A percentile compares a stretch with the other conserved stretches of the same genome.
phyloP scores from a whole-genome alignment of 1,284 basidiomycete species.

The Puccinia hordei region DNA sequence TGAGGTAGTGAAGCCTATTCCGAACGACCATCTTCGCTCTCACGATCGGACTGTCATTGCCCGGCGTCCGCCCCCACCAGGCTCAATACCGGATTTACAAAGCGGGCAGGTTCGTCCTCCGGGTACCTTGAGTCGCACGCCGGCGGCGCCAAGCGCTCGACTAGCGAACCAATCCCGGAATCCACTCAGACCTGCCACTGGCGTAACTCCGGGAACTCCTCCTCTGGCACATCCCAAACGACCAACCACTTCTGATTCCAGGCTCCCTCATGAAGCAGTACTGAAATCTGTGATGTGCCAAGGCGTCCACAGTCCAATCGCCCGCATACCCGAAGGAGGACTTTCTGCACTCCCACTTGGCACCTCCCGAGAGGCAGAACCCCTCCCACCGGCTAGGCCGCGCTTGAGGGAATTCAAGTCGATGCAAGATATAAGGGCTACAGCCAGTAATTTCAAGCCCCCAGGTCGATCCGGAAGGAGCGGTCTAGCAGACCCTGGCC shows the following conservation, averaged over 20 bases:
- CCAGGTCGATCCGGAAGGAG: neutral
- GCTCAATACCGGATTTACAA: neutral
- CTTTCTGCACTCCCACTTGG: neutral
- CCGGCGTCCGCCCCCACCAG: conserved; percentile 4
- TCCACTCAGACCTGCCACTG: conserved; percentile 18
- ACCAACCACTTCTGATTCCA: conserved; percentile 10
- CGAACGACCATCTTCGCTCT: too few relatives aligned
- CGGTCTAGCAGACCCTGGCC: neutral
- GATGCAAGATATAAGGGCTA: conserved; percentile 40
- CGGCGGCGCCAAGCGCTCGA: neutral
- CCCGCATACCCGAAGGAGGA: neutral
- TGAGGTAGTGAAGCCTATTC: neutral
- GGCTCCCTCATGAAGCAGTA: conserved; percentile 1
- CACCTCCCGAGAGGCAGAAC: neutral
- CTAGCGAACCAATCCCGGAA: conserved; percentile 1
- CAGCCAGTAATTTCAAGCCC: neutral
- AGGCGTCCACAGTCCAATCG: neutral
- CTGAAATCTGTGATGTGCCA: neutral
- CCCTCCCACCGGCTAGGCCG: neutral
- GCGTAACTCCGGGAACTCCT: neutral
- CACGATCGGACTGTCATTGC: conserved; percentile 20
- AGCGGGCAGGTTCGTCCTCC: neutral
- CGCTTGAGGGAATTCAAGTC: conserved; percentile 44
- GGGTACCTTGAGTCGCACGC: conserved; percentile 4
- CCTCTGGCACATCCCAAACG: neutral